A percentile compares a stretch with the other conserved stretches of the same genome.
Evolutionary conservation across 306 rosid species (phyloP).

Genomic region (Gillenia trifoliata): DNA sequence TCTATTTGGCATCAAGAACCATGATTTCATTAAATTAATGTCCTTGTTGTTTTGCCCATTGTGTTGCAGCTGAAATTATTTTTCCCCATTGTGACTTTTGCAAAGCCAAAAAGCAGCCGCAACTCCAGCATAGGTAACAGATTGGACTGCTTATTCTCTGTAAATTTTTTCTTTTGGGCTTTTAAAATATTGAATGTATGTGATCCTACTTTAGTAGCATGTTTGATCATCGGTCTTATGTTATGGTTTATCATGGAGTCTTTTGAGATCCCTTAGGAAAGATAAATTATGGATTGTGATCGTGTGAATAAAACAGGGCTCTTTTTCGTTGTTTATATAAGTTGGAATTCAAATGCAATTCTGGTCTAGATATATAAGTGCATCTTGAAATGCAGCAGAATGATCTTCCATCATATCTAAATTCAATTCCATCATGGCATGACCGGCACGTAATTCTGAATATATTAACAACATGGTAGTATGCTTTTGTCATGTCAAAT

Average conservation of each 20-base stretch:
- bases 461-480: not conserved
- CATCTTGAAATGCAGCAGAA: not conserved
- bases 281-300: not conserved
- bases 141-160: not conserved
- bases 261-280: not conserved
- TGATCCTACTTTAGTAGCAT: not conserved
- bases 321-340: not conserved
- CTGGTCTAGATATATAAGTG: not conserved
- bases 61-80: conserved; percentile 86
- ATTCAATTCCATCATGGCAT: not conserved
- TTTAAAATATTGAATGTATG: not conserved
- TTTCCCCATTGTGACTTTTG: conserved; percentile 84
- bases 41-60: not conserved
- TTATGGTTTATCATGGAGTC: not conserved
- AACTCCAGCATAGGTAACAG: conserved; percentile 82
- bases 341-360: not conserved
- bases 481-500: not conserved
- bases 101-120: conserved; percentile 93
- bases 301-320: not conserved
- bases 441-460: too few species aligned
- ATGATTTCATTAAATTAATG: not conserved
- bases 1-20: not conserved
- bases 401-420: not conserved
- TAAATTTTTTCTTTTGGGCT: not conserved
- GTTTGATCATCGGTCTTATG: not conserved